A percentile compares a stretch with the other conserved stretches of the same genome.
These are phyloP conservation scores for Licmophora abbreviata DNA, from an alignment of 108 stramenopile genomes.

Conservation along the genomic window DNA sequence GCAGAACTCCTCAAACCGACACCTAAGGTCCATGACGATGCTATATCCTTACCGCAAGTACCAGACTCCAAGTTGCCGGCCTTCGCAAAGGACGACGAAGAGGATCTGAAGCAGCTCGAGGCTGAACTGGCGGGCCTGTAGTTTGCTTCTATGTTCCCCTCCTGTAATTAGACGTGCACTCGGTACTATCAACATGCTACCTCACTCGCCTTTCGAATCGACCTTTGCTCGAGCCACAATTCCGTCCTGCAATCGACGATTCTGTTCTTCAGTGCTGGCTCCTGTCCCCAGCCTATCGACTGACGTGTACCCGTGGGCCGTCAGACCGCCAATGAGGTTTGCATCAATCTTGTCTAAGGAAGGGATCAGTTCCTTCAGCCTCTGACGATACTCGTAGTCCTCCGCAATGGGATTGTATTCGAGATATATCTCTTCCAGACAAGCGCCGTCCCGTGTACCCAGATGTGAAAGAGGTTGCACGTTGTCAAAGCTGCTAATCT, in stretches of 20 bases:
- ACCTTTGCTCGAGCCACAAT: conserved; percentile 9
- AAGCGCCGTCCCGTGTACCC: conserved; percentile 11
- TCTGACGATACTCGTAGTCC: conserved; percentile 85
- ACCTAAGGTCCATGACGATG: conserved; percentile 11
- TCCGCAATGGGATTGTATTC: conserved; percentile 92
- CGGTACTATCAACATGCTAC: too few species aligned
- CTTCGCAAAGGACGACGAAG: conserved; percentile 73
- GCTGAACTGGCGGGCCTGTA: conserved; percentile 85
- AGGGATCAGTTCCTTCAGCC: conserved; percentile 66
- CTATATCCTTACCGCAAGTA: conserved; percentile 44
- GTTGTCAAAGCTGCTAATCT: conserved; percentile 76
- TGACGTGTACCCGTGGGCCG: conserved; percentile 5
- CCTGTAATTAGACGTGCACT: too few species aligned
- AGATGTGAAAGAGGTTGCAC: conserved; percentile 43
- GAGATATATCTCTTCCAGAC: conserved; percentile 89
- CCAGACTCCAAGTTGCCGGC: conserved; percentile 56
- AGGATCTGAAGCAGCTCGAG: conserved; percentile 78
- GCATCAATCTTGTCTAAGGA: conserved; percentile 83
- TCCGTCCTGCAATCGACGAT: conserved; percentile 26
- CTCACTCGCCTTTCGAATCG: too few species aligned
- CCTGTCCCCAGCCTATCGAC: background rate
- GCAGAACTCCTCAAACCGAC: conserved; percentile 65
- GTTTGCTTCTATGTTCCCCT: too few species aligned
- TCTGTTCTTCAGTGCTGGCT: conserved; percentile 15
- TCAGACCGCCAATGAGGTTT: conserved; percentile 49